phyloP scores from a whole-genome alignment of 2,329 filamentous ascomycete species.

The Cercospora zeae-maydis region DNA sequence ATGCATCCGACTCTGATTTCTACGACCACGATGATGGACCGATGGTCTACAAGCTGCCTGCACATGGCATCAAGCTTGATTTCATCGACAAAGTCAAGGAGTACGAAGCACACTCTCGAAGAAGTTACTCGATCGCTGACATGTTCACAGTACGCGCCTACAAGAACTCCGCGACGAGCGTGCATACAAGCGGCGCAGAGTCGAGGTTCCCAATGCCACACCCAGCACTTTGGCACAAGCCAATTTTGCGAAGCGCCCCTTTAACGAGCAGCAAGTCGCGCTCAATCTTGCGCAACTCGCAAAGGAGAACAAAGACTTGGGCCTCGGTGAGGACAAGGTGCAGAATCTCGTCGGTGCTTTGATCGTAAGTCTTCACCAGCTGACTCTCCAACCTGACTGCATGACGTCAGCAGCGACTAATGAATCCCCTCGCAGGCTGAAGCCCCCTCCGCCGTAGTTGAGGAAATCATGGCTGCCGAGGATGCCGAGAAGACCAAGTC shows the following conservation, averaged over 20 bases:
- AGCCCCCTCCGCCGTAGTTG: slow-evolving; percentile 43
- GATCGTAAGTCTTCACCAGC: slow-evolving; percentile 52
- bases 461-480: slow-evolving; percentile 37
- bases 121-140: slow-evolving; percentile 11
- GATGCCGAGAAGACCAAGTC: slow-evolving; percentile 26
- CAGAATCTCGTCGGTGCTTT: slow-evolving; percentile 57
- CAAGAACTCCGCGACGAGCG: slow-evolving; percentile 27
- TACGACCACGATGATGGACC: slow-evolving; percentile 39
- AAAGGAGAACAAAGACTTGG: slow-evolving; percentile 49
- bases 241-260: slow-evolving; percentile 45
- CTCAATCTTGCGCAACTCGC: slow-evolving; percentile 60
- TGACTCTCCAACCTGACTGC: slow-evolving; percentile 17
- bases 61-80: slow-evolving; percentile 48
- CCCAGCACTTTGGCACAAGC: slow-evolving; percentile 30
- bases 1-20: slow-evolving; percentile 46
- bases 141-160: slow-evolving; percentile 21
- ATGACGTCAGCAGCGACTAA: slow-evolving; percentile 30
- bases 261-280: slow-evolving; percentile 64
- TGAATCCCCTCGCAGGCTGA: slow-evolving; percentile 37
- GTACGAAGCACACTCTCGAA: slow-evolving; percentile 28
- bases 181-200: slow-evolving; percentile 19
- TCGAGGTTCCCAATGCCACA: slow-evolving; percentile 2
- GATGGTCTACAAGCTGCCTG: slow-evolving; percentile 44
- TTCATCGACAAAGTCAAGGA: slow-evolving; percentile 62
- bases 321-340: slow-evolving; percentile 46